phyloP scores from a whole-genome alignment of 768 basidiomycete genomes.

The Russula griseocarnosa region DNA sequence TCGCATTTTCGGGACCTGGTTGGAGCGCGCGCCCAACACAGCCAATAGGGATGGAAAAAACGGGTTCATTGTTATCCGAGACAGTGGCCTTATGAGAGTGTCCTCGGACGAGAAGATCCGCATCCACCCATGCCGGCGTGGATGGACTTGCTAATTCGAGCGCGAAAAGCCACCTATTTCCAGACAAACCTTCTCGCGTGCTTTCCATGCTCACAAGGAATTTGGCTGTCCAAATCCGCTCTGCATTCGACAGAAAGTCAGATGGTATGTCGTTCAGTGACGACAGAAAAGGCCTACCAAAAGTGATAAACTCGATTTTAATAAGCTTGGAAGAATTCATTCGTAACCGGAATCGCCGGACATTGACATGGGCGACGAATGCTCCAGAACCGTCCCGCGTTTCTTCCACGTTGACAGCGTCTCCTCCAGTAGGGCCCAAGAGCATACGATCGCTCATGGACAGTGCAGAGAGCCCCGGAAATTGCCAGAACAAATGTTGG shows the following conservation, averaged over 20 bases:
- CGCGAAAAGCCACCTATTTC: constrained; percentile 40
- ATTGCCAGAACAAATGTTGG: constrained; percentile 48
- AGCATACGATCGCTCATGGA: constrained; percentile 50
- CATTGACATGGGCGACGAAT: constrained; percentile 51
- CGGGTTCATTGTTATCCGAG: neutral
- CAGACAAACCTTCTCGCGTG: constrained; percentile 14
- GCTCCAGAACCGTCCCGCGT: constrained; percentile 40
- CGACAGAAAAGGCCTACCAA: constrained; percentile 35
- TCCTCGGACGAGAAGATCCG: constrained; percentile 44
- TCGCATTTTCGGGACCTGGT: constrained; percentile 9
- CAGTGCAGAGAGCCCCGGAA: constrained; percentile 48
- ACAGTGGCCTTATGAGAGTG: neutral
- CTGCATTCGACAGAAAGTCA: constrained; percentile 32
- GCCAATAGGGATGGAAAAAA: neutral
- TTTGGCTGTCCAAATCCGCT: constrained; percentile 53
- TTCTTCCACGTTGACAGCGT: constrained; percentile 48
- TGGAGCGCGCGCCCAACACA: neutral
- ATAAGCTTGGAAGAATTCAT: constrained; percentile 61
- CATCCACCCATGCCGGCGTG: constrained; percentile 55
- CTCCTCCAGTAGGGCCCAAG: constrained; percentile 42
- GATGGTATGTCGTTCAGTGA: neutral
- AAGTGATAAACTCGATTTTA: constrained; percentile 61
- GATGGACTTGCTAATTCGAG: constrained; percentile 54
- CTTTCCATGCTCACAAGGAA: constrained; percentile 36
- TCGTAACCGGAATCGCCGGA: constrained; percentile 61